phyloP scores from a whole-genome alignment of 228 moss, liverwort and hornwort species.

The Sphagnum fallax region DNA sequence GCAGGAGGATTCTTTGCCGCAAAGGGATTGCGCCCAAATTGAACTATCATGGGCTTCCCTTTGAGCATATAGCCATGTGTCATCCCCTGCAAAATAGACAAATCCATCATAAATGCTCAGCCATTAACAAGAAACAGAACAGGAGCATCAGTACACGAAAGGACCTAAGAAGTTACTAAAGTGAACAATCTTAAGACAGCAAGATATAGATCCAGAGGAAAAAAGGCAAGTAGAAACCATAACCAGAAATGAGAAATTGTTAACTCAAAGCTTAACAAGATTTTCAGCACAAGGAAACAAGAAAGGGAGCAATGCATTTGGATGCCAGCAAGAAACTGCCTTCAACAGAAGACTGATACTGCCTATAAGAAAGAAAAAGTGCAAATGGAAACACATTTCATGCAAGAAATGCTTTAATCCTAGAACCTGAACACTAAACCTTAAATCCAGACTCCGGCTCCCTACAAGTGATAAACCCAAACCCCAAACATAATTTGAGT shows the following conservation, averaged over 20 bases:
- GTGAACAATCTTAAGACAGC: too few relatives aligned
- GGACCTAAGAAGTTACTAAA: background rate
- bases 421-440: background rate
- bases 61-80: constrained; percentile 71
- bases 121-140: too few relatives aligned
- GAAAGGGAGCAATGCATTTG: too few relatives aligned
- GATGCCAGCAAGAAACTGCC: too few relatives aligned
- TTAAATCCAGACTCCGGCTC: background rate
- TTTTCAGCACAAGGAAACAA: too few relatives aligned
- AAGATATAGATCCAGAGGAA: too few relatives aligned
- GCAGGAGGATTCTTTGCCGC: constrained; percentile 19
- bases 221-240: too few relatives aligned
- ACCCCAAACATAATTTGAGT: too few relatives aligned
- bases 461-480: background rate
- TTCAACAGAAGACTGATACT: too few relatives aligned
- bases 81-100: constrained; percentile 30
- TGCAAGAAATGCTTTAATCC: background rate
- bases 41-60: constrained; percentile 78
- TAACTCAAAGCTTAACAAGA: too few relatives aligned
- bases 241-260: too few relatives aligned
- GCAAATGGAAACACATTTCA: background rate
- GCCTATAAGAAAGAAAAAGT: background rate
- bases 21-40: constrained; percentile 67
- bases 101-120: background rate
- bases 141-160: background rate